These are phyloP conservation scores for Scheffersomyces stambukii DNA, from an alignment of 1,139 yeast genomes.

Conservation along the genomic window DNA sequence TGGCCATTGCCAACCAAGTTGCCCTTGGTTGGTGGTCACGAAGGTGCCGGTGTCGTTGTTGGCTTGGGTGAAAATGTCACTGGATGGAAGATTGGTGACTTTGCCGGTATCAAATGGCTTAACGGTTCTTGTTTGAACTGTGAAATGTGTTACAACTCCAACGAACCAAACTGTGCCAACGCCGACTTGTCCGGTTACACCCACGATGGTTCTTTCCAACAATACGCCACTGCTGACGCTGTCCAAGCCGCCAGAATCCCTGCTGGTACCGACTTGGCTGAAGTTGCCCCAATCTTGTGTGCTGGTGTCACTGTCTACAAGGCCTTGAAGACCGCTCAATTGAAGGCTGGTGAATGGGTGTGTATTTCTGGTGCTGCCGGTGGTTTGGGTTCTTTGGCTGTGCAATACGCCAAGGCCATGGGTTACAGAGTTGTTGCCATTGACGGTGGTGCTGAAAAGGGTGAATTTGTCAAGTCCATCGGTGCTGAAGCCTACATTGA, in stretches of 20 bases:
- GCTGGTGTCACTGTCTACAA: slow-evolving; percentile 81
- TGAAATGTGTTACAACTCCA: slow-evolving; percentile 62
- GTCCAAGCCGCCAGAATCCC: slow-evolving; percentile 81
- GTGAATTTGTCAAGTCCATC: slow-evolving; percentile 47
- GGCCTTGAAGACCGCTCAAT: slow-evolving; percentile 67
- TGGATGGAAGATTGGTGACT: slow-evolving; percentile 67
- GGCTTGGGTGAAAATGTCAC: slow-evolving; percentile 63
- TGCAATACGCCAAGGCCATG: slow-evolving; percentile 73
- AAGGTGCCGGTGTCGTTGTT: slow-evolving; percentile 80
- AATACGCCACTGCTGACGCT: slow-evolving; percentile 80
- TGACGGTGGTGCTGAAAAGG: slow-evolving; percentile 72
- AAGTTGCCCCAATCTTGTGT: slow-evolving; percentile 74
- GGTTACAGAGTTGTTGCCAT: slow-evolving; percentile 71
- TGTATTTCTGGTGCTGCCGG: slow-evolving; percentile 79
- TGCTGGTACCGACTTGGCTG: slow-evolving; percentile 64
- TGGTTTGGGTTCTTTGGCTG: slow-evolving; percentile 72
- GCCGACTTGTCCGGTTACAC: slow-evolving; percentile 76
- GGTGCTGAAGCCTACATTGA: slow-evolving; percentile 72
- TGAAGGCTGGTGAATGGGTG: slow-evolving; percentile 70
- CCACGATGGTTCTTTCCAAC: slow-evolving; percentile 78
- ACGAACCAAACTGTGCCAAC: slow-evolving; percentile 62
- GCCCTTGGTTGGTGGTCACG: slow-evolving; percentile 79
- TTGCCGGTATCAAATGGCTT: slow-evolving; percentile 73
- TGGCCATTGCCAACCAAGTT: slow-evolving; percentile 67
- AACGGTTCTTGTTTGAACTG: slow-evolving; percentile 69